phyloP scores from a whole-genome alignment of 2,329 filamentous ascomycete genomes.

The Epichloe scottii region DNA sequence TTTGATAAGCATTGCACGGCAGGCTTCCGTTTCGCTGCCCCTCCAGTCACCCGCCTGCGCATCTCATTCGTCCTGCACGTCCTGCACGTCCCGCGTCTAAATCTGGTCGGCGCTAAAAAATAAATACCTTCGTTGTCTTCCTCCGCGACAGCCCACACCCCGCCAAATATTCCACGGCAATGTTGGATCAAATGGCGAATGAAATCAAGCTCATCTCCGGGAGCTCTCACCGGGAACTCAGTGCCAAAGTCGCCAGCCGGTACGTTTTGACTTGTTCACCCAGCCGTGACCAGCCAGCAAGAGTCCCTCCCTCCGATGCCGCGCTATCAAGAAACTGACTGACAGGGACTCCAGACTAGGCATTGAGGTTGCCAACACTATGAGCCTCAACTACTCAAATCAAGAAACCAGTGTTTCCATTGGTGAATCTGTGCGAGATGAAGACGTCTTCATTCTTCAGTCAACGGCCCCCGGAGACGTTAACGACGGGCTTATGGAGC shows the following conservation, averaged over 20 bases:
- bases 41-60: not conserved
- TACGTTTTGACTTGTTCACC: slow-evolving; percentile 15
- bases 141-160: not conserved
- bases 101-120: slow-evolving; percentile 3
- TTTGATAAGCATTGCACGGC: not conserved
- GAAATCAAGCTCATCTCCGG: slow-evolving; percentile 41
- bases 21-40: not conserved
- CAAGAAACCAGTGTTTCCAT: slow-evolving; percentile 86
- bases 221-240: slow-evolving; percentile 35
- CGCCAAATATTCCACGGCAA: slow-evolving; percentile 11
- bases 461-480: slow-evolving; percentile 92
- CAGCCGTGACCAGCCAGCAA: not conserved
- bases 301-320: slow-evolving; percentile 3
- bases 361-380: slow-evolving; percentile 65
- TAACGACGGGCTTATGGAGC: slow-evolving; percentile 96
- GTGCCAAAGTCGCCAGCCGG: slow-evolving; percentile 31
- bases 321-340: slow-evolving; percentile 9
- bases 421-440: slow-evolving; percentile 89
- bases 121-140: not conserved
- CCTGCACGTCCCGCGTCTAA: not conserved
- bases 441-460: slow-evolving; percentile 97
- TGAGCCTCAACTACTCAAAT: slow-evolving; percentile 76
- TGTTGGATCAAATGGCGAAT: slow-evolving; percentile 36
- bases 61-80: slow-evolving; percentile 1
- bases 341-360: slow-evolving; percentile 43